Evolutionary conservation across 2,329 filamentous ascomycete genomes (phyloP).

Genomic region (Ceratocystis huliohia): DNA sequence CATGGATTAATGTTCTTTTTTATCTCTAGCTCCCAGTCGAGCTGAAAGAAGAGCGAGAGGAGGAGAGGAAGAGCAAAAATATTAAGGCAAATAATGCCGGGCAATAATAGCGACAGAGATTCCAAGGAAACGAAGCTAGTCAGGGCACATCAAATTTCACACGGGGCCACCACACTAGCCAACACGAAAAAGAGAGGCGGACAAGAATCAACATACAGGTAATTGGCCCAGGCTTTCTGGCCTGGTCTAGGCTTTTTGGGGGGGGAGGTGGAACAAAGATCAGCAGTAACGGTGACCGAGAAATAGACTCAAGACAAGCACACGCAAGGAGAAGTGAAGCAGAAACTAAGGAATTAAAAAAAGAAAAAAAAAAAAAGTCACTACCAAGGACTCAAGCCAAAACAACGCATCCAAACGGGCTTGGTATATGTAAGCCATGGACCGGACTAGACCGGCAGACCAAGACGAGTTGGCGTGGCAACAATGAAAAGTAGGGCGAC

Average conservation of each 20-base stretch:
- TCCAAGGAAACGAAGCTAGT: constrained; percentile 1
- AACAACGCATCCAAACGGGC: background rate
- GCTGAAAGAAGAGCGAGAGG: constrained; percentile 2
- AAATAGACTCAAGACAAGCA: background rate
- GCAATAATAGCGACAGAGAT: background rate
- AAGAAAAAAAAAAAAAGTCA: background rate
- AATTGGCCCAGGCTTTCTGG: background rate
- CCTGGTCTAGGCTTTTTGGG: background rate
- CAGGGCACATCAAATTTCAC: constrained; percentile 11
- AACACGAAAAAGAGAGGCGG: background rate
- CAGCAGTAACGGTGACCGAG: background rate
- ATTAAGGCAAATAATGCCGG: background rate
- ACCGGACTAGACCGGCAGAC: background rate
- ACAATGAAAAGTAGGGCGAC: background rate
- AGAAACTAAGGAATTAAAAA: background rate
- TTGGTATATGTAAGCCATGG: background rate
- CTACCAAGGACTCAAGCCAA: background rate
- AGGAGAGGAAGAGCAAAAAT: background rate
- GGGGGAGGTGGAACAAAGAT: background rate
- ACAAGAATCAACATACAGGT: background rate
- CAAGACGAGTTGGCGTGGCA: constrained; percentile 2
- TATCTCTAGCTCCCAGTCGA: background rate
- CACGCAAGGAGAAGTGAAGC: background rate
- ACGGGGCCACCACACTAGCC: background rate
- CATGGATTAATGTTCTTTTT: background rate